Base-by-base conservation (phyloP, 345 rosid genomes). In the Salix exigua region DNA sequence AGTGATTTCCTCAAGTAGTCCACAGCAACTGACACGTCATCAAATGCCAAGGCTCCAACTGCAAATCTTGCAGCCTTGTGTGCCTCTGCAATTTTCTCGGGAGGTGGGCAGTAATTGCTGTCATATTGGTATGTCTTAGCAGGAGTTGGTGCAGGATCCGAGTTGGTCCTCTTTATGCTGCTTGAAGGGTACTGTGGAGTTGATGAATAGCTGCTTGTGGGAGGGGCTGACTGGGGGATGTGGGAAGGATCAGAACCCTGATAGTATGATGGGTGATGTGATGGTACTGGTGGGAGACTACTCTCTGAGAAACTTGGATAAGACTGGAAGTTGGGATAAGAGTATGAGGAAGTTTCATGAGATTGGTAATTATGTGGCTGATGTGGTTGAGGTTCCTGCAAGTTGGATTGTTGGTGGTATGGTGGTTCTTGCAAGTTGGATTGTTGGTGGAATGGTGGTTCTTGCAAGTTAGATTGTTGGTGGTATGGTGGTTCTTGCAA, bases 1-100 rank as follows among this genome's bases (percentile, higher is more conserved):
- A 95, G 98, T 26, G 99, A 88, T 74, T 95, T 91, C 83, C 25
- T 87, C 44, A 95, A 83, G 88, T 76, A 81, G 70, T 93, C 99
- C 28, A 95, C 96, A 13, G 98, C 99, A 74, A 91, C 79, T 8
- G 93, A 85, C 71, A 96, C 89, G 40, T 96, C 99, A 81, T 96
- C 99, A 48, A 96, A 96, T 64, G 98, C 99, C 82, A 96, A 82
- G 64, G 99, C 97, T 71, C 97, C 96, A 73, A 96, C 99, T 0
- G 99, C 99, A 78, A 96, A 93, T 85, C 96, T 88, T 2, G 99
- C 99, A 78, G 99, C 97, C 82, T 96, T 96, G 80, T 88, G 99
- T 67, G 99, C 99, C 82, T 92, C 98, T 0, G 91, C 88, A 7
- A 96, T 85, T 86, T 91, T 93, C 82, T 91, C 98, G 7, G 98